phyloP scores from a whole-genome alignment of 768 basidiomycete species.

The Kwoniella mangroviensis region DNA sequence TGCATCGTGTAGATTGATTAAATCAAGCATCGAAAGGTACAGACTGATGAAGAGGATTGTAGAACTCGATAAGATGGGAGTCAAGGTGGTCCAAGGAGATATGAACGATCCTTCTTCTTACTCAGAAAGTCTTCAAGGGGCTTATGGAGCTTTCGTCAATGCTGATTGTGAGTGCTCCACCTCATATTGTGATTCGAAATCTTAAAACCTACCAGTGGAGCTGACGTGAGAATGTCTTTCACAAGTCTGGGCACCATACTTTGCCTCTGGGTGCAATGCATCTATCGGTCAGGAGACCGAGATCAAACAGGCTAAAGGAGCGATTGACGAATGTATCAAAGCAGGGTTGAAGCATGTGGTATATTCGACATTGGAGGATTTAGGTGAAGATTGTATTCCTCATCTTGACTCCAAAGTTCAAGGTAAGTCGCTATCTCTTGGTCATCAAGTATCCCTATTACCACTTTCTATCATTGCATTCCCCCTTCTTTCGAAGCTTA shows the following conservation, averaged over 20 bases:
- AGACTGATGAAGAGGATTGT: background rate
- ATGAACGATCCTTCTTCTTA: slow-evolving; percentile 14
- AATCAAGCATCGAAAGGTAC: background rate
- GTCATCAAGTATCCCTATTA: no score
- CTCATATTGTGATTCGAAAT: background rate
- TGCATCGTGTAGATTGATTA: background rate
- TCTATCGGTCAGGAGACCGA: background rate
- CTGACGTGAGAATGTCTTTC: background rate
- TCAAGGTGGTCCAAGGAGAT: slow-evolving; percentile 3
- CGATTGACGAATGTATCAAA: slow-evolving; percentile 25
- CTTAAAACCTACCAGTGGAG: background rate
- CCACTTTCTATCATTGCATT: no score
- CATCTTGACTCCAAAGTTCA: slow-evolving; percentile 25
- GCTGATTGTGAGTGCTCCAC: slow-evolving; percentile 13
- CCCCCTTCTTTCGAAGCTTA: no score
- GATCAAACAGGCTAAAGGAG: slow-evolving; percentile 14
- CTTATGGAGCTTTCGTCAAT: slow-evolving; percentile 15
- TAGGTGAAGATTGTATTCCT: background rate
- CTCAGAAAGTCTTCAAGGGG: background rate
- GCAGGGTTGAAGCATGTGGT: slow-evolving; percentile 39
- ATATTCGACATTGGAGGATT: slow-evolving; percentile 37
- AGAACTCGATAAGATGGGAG: slow-evolving; percentile 12
- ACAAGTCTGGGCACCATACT: slow-evolving; percentile 3
- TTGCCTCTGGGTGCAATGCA: background rate
- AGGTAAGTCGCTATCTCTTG: slow-evolving; percentile 14